Evolutionary conservation across 139 green algal genomes (phyloP), one percentile per base, ranked within the genome.

Genomic region (Picochlorum sp.): DNA sequence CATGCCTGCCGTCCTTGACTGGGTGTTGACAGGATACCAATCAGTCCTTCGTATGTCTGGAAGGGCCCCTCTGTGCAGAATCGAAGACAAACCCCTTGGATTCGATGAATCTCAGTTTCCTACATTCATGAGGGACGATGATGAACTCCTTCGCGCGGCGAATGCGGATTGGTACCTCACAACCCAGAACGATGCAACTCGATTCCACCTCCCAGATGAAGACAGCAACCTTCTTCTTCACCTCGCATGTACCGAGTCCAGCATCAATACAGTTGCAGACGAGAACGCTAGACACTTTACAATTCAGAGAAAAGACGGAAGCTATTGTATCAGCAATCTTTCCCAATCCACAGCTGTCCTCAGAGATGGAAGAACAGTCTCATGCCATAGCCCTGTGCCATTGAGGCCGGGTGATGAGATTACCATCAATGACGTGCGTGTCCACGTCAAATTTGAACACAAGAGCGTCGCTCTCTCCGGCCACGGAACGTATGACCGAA

Each of bases 11-110:
- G 79, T 95, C 69, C 75, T 96, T 69, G 73, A 65, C 24, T 94
- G 85, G 80, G 81, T 96, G 21, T 75, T 96, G 65, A 88, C 88
- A 31, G 88, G 88, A 14, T 92, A 94, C 75, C 73, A 69, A 4
- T 30, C 56, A 9, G 58, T 72, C 14, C 67, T 95, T 26, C 21
- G 26, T 0, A 7, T 10, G 10, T 37, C 47, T 23, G 63, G 75
- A 34, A 60, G 77, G 21, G 11, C 31, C 10, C 56, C 52, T 3
- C 44, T 60, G 41, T 86, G 81, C 73, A 66, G 56, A 23, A 45
- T 88, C 26, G 68, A 63, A 4, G 85, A 91, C 71, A 65, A 83
- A 72, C 80, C 82, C 26, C 47, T 28, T 37, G 69, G 70, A 49
- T 95, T 94, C 61, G 47, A 60, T 18, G 71, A 88, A 63, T 34